Percentiles rank a stretch among this genome's conserved stretches.
Conservation (phyloP, 2,329 filamentous ascomycete genomes). For the Ophiostoma populinum region DNA sequence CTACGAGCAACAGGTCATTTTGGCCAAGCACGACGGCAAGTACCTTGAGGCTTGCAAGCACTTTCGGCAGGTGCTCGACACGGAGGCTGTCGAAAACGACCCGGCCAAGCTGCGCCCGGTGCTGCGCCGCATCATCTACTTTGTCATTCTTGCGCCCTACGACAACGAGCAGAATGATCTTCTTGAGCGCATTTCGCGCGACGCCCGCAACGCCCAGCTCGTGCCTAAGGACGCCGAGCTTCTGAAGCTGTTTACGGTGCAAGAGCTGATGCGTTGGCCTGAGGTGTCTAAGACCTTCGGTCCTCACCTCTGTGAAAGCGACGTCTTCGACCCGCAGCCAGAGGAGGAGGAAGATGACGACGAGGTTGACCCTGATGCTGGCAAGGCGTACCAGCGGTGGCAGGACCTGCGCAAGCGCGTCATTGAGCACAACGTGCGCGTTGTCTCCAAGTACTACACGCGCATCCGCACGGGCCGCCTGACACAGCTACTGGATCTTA, state of each 20-base stretch:
- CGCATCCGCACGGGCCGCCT: slow-evolving; percentile 85
- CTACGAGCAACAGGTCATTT: slow-evolving; percentile 91
- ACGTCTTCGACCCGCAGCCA: slow-evolving; percentile 63
- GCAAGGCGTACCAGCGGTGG: slow-evolving; percentile 76
- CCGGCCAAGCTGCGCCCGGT: slow-evolving; percentile 70
- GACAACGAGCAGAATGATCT: slow-evolving; percentile 98
- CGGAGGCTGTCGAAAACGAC: slow-evolving; percentile 85
- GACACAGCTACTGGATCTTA: slow-evolving; percentile 78
- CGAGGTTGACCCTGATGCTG: slow-evolving; percentile 29
- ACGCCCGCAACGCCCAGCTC: slow-evolving; percentile 55
- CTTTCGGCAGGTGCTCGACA: slow-evolving; percentile 92
- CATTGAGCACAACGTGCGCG: slow-evolving; percentile 96
- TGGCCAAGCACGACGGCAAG: slow-evolving; percentile 94
- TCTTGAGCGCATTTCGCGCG: slow-evolving; percentile 78
- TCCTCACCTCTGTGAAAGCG: slow-evolving; percentile 69
- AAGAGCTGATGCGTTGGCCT: slow-evolving; percentile 97
- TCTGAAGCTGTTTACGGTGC: slow-evolving; percentile 84
- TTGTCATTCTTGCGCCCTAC: slow-evolving; percentile 86
- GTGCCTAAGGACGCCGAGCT: slow-evolving; percentile 70
- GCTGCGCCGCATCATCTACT: slow-evolving; percentile 91
- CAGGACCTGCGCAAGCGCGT: slow-evolving; percentile 92
- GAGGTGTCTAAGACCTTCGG: slow-evolving; percentile 80
- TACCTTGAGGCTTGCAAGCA: slow-evolving; percentile 97
- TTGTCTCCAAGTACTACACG: slow-evolving; percentile 97
- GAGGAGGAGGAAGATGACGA: slow-evolving; percentile 41